phyloP scores from a whole-genome alignment of 352 stramenopile genomes.

The Phytophthora citricola region DNA sequence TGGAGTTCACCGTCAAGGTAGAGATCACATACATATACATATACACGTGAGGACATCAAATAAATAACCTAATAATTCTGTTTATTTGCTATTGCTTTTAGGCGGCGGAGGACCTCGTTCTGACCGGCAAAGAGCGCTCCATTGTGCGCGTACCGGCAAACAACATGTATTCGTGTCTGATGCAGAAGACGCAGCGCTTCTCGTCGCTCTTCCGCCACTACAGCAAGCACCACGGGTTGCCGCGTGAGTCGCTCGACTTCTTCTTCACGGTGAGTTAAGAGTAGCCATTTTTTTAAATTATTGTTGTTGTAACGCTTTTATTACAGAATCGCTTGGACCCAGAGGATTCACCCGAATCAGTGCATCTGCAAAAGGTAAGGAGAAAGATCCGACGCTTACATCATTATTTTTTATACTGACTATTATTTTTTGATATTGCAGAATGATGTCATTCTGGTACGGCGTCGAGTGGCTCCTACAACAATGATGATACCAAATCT shows the following conservation, averaged over 20 bases:
- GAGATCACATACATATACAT: background rate
- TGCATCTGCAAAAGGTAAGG: constrained; percentile 82
- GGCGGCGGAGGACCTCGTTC: constrained; percentile 79
- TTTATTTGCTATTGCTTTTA: constrained; percentile 9
- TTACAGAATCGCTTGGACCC: constrained; percentile 75
- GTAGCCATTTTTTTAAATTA: background rate
- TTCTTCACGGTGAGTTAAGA: constrained; percentile 91
- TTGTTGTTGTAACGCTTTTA: constrained; percentile 1
- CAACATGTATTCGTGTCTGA: constrained; percentile 95
- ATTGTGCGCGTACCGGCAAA: constrained; percentile 86
- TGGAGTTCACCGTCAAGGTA: constrained; percentile 97
- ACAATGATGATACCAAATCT: constrained; percentile 53
- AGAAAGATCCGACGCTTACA: background rate
- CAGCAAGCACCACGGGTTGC: constrained; percentile 98
- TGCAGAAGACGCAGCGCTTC: constrained; percentile 99
- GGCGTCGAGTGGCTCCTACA: constrained; percentile 50
- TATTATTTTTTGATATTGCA: constrained; percentile 18
- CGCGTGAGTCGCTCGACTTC: constrained; percentile 97
- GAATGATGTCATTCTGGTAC: constrained; percentile 90
- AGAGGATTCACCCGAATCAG: constrained; percentile 85
- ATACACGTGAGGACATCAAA: too few relatives aligned
- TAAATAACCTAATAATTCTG: background rate
- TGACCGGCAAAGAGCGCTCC: constrained; percentile 80
- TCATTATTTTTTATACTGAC: constrained; percentile 7
- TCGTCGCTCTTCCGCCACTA: constrained; percentile 98